These are phyloP conservation scores for Diaporthe citriasiana DNA, from an alignment of 2,329 filamentous ascomycete genomes.

Conservation along the genomic window DNA sequence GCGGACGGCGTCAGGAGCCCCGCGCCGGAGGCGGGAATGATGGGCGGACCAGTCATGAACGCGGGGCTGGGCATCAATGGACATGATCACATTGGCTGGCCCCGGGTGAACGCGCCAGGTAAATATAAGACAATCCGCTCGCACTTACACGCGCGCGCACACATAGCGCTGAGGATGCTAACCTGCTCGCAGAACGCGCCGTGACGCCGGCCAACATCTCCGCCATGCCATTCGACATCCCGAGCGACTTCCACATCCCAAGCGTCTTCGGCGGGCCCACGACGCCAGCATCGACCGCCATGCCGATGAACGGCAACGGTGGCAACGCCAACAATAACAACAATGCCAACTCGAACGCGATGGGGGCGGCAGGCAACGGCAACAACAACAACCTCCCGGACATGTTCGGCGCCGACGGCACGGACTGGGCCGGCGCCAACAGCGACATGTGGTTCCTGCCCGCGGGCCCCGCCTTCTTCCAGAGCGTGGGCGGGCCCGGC, in stretches of 20 bases:
- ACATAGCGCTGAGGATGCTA: neutral
- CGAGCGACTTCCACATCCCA: slow-evolving; percentile 69
- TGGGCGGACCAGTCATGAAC: slow-evolving; percentile 41
- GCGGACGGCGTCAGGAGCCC: slow-evolving; percentile 58
- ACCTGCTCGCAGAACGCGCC: slow-evolving; percentile 53
- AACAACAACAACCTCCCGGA: slow-evolving; percentile 49
- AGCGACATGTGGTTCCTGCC: slow-evolving; percentile 79
- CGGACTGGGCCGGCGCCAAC: slow-evolving; percentile 63
- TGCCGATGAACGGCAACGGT: slow-evolving; percentile 49
- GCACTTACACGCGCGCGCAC: neutral
- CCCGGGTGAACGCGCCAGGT: slow-evolving; percentile 39
- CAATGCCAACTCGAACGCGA: slow-evolving; percentile 35
- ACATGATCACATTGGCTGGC: slow-evolving; percentile 43
- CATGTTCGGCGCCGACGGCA: slow-evolving; percentile 58
- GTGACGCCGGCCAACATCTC: slow-evolving; percentile 68
- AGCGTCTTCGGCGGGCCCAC: slow-evolving; percentile 59
- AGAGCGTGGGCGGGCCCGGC: slow-evolving; percentile 72
- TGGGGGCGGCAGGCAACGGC: slow-evolving; percentile 18
- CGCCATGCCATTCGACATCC: slow-evolving; percentile 73
- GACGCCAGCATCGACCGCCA: slow-evolving; percentile 59
- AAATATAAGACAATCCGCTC: neutral
- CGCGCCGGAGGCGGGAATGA: slow-evolving; percentile 46
- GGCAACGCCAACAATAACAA: slow-evolving; percentile 46
- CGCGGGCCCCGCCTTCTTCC: slow-evolving; percentile 74
- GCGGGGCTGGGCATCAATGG: slow-evolving; percentile 35